These are phyloP conservation scores for Thalassiosira hispida DNA, from an alignment of 352 stramenopile species.

Conservation along the genomic window DNA sequence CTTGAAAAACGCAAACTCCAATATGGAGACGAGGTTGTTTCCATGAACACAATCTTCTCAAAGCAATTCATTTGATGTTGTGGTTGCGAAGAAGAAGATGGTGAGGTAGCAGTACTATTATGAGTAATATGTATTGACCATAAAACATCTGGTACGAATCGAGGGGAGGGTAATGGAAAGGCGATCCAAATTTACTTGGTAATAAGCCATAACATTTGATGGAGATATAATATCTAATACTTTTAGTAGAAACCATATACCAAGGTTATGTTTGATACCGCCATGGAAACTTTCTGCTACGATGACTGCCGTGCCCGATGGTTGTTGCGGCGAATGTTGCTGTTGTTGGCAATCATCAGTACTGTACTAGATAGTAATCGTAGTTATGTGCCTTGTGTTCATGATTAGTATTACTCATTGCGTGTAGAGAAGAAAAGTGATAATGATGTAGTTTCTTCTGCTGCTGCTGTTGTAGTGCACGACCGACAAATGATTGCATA, in stretches of 20 bases:
- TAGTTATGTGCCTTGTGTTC: background rate
- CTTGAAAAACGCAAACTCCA: background rate
- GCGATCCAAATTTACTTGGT: background rate
- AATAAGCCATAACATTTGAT: background rate
- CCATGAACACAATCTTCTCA: constrained; percentile 1
- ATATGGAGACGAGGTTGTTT: background rate
- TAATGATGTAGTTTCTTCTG: background rate
- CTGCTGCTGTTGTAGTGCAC: background rate
- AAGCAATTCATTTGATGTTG: constrained; percentile 2
- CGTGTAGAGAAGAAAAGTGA: background rate
- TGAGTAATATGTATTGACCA: background rate
- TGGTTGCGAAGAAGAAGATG: too few relatives aligned
- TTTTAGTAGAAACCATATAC: background rate
- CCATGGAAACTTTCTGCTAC: background rate
- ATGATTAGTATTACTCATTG: background rate
- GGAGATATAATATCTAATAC: background rate
- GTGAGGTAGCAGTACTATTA: background rate
- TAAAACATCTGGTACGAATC: background rate
- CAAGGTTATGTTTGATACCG: background rate
- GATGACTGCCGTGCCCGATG: background rate
- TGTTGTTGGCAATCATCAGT: too few relatives aligned
- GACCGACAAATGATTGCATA: background rate
- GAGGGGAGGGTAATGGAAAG: background rate
- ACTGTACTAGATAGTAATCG: background rate
- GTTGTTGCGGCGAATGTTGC: background rate